These are phyloP conservation scores for Zymoseptoria ardabiliae DNA, from an alignment of 2,329 filamentous ascomycete genomes.

Conservation along the genomic window DNA sequence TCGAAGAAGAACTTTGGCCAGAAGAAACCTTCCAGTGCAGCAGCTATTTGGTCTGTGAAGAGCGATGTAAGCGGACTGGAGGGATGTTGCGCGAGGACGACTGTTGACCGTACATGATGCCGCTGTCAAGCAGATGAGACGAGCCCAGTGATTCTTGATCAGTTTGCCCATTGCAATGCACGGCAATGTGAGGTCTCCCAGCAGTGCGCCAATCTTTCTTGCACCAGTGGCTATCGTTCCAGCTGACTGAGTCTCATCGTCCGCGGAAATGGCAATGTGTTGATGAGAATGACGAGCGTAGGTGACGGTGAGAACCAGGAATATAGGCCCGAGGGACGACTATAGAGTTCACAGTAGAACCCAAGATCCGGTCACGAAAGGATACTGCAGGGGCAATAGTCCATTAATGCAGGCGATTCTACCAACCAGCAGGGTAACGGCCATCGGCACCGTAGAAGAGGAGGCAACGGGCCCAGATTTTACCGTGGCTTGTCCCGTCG, in stretches of 20 bases:
- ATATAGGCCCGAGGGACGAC: not conserved
- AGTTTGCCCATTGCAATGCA: constrained; percentile 71
- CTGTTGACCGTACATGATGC: constrained; percentile 54
- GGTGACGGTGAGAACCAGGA: not conserved
- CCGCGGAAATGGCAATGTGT: constrained; percentile 1
- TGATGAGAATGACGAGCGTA: constrained; percentile 1
- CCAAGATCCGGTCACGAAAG: not conserved
- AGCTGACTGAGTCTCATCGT: constrained; percentile 10
- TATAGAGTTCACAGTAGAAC: not conserved
- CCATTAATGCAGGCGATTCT: not conserved
- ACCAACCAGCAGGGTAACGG: not conserved
- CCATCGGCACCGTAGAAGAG: constrained; percentile 6
- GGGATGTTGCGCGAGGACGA: not conserved
- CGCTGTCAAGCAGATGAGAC: constrained; percentile 83
- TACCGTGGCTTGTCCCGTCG: constrained; percentile 11
- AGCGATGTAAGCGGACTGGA: not conserved
- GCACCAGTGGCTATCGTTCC: constrained; percentile 10
- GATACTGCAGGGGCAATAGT: not conserved
- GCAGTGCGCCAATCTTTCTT: not conserved
- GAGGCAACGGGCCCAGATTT: constrained; percentile 2
- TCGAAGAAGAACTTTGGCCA: constrained; percentile 99
- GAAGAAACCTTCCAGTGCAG: constrained; percentile 81
- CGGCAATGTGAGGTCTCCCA: not conserved
- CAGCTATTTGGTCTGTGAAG: constrained; percentile 70
- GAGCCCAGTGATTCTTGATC: constrained; percentile 99